Conservation (phyloP, 2,329 filamentous ascomycete species). For the Penicillium sp. region DNA sequence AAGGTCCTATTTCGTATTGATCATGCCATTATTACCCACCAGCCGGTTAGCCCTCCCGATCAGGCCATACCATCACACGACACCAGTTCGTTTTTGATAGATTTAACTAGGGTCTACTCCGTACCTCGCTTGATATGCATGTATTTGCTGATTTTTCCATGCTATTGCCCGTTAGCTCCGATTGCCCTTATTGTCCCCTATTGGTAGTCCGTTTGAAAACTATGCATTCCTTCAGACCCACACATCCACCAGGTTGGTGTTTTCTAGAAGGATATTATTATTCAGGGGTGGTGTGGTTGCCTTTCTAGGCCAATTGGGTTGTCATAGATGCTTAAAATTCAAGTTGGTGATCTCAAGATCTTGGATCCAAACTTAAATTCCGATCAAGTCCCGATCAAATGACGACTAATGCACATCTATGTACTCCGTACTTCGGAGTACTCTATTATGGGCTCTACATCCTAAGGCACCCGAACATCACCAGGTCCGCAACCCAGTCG, state of each 20-base stretch:
- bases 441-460: neutral
- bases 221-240: neutral
- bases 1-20: neutral
- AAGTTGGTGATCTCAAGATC: neutral
- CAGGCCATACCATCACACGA: constrained; percentile 23
- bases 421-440: too few relatives aligned
- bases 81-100: neutral
- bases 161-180: neutral
- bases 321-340: neutral
- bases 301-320: neutral
- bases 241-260: neutral
- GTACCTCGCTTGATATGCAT: neutral
- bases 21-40: constrained; percentile 22
- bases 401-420: neutral
- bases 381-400: neutral
- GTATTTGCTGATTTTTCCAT: constrained; percentile 6
- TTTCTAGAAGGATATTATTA: neutral
- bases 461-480: neutral
- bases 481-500: neutral
- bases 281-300: neutral
- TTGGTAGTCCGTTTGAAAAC: neutral
- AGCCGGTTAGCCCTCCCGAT: neutral
- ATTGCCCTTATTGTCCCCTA: neutral
- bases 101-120: neutral
- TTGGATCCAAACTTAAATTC: neutral